phyloP scores from a whole-genome alignment of 2,329 filamentous ascomycete species.

The Neurospora sp. region DNA sequence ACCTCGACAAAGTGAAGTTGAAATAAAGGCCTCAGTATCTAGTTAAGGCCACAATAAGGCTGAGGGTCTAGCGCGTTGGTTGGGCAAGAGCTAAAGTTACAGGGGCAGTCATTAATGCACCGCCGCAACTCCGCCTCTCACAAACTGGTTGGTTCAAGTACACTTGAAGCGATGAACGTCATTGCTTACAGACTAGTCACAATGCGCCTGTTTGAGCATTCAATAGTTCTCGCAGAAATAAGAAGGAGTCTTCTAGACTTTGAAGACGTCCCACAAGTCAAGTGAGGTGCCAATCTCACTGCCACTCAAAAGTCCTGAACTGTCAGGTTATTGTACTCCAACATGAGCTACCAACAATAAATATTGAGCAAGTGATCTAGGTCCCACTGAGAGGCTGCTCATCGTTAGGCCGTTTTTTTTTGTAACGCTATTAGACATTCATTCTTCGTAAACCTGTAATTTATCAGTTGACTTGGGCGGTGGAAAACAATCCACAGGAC shows the following conservation, averaged over 20 bases:
- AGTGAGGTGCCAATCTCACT: neutral
- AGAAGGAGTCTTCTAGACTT: neutral
- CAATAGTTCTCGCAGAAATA: neutral
- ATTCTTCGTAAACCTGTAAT: neutral
- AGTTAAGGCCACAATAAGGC: neutral
- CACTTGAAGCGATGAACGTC: neutral
- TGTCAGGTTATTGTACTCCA: neutral
- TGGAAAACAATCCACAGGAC: neutral
- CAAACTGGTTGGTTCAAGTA: neutral
- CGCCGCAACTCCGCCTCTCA: neutral
- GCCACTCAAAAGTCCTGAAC: neutral
- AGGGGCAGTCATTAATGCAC: neutral
- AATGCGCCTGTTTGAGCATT: neutral
- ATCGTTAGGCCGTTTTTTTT: neutral
- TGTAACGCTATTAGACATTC: neutral
- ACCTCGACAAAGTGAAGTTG: neutral
- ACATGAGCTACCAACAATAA: neutral
- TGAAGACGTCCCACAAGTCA: neutral
- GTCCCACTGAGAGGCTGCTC: neutral
- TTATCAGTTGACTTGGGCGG: neutral
- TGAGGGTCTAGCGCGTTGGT: neutral
- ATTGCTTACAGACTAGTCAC: neutral
- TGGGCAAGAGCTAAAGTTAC: neutral
- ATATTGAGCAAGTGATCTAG: neutral
- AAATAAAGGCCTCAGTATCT: neutral